Evolutionary conservation across 345 rosid species (phyloP).

Genomic region (Jatropha curcas): DNA sequence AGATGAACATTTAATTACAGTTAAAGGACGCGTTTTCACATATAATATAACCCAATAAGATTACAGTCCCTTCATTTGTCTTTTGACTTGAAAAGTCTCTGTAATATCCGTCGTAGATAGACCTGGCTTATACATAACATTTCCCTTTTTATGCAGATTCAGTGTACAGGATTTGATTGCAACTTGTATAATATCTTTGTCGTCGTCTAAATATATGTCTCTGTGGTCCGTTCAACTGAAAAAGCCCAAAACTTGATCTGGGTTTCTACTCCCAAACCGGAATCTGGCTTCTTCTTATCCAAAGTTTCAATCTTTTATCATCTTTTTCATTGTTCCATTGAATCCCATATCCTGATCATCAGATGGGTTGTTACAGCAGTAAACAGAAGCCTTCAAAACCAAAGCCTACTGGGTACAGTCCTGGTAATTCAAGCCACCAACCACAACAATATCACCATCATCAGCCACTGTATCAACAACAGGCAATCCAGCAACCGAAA

Average conservation of each 20-base stretch:
- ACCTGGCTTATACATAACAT: too few relatives aligned
- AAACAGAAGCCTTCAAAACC: conserved; percentile 38
- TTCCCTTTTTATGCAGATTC: too few relatives aligned
- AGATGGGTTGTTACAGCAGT: conserved; percentile 67
- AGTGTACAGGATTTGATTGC: too few relatives aligned
- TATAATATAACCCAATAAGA: too few relatives aligned
- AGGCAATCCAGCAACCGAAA: conserved; percentile 34
- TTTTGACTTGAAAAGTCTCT: too few relatives aligned
- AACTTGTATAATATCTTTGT: too few relatives aligned
- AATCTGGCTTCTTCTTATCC: not conserved
- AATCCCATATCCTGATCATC: not conserved
- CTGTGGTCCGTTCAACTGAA: not conserved
- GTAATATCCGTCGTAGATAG: too few relatives aligned
- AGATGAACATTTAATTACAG: too few relatives aligned
- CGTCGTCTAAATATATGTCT: not conserved
- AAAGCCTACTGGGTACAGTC: conserved; percentile 20
- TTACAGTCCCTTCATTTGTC: too few relatives aligned
- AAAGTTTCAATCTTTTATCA: not conserved
- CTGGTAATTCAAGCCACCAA: conserved; percentile 27
- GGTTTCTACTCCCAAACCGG: not conserved
- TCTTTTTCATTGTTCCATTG: not conserved
- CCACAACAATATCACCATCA: conserved; percentile 11
- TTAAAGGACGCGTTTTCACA: too few relatives aligned
- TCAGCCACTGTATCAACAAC: too few relatives aligned
- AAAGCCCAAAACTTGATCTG: not conserved